A percentile compares a stretch with the other conserved stretches of the same genome.
Conservation (phyloP, 805 yeast genomes). For the Pichia cephalocereana region DNA sequence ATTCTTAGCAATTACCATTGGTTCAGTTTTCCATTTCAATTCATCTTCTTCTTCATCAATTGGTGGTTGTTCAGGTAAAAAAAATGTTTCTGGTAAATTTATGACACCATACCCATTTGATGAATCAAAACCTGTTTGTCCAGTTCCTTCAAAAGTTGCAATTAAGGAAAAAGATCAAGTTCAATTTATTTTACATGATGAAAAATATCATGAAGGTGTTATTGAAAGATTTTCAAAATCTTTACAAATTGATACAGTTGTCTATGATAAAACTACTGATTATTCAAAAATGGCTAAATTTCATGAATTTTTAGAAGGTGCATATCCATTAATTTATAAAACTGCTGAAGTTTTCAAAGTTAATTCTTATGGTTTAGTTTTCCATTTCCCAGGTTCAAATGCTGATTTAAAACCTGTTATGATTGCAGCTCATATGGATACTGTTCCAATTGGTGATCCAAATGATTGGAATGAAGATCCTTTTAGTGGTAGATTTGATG, state of each 20-base stretch:
- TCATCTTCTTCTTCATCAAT: background rate
- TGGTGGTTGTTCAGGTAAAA: background rate
- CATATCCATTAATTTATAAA: slow-evolving; percentile 28
- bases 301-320: slow-evolving; percentile 12
- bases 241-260: slow-evolving; percentile 42
- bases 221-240: slow-evolving; percentile 38
- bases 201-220: slow-evolving; percentile 26
- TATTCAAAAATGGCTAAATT: slow-evolving; percentile 17
- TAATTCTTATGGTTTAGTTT: slow-evolving; percentile 55
- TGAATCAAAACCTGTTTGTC: slow-evolving; percentile 12
- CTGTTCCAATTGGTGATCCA: slow-evolving; percentile 62
- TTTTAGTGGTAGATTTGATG: slow-evolving; percentile 58
- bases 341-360: slow-evolving; percentile 40
- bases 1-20: slow-evolving; percentile 1
- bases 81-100: too few relatives aligned
- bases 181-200: slow-evolving; percentile 27
- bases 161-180: slow-evolving; percentile 11
- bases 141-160: slow-evolving; percentile 16
- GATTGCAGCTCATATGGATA: slow-evolving; percentile 73
- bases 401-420: slow-evolving; percentile 49
- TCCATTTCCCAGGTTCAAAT: slow-evolving; percentile 55
- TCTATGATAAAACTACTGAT: slow-evolving; percentile 20
- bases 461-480: slow-evolving; percentile 60
- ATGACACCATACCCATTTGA: background rate
- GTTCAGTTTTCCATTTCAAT: background rate